Percentiles rank a stretch among this genome's conserved stretches.
Conservation (phyloP, 2,329 filamentous ascomycete genomes). For the Penicillium hesseltinei region DNA sequence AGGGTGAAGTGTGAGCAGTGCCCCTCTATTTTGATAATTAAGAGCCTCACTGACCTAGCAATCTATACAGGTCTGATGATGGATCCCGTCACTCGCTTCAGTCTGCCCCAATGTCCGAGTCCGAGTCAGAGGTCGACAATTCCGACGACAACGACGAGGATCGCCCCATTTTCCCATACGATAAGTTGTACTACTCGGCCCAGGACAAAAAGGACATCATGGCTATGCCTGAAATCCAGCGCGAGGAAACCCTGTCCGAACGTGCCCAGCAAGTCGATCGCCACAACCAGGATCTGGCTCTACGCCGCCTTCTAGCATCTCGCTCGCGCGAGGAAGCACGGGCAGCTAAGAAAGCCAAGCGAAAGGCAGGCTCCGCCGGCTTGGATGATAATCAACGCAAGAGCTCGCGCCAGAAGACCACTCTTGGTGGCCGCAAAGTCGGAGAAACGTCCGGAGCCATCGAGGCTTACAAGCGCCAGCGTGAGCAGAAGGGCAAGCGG, state of each 20-base stretch:
- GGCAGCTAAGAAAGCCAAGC: constrained; percentile 56
- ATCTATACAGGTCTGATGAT: constrained; percentile 60
- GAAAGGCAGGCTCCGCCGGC: constrained; percentile 76
- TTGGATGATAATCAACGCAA: constrained; percentile 75
- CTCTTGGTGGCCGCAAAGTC: constrained; percentile 62
- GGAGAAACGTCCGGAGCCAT: constrained; percentile 71
- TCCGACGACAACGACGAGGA: constrained; percentile 48
- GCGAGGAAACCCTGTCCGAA: constrained; percentile 85
- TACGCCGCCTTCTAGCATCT: constrained; percentile 73
- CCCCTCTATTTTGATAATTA: constrained; percentile 6
- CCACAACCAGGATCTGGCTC: constrained; percentile 75
- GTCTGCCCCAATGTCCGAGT: constrained; percentile 88
- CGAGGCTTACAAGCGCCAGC: constrained; percentile 64
- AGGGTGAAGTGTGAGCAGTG: constrained; percentile 74
- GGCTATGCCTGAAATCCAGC: constrained; percentile 82
- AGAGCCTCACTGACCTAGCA: not conserved
- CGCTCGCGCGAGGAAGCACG: constrained; percentile 61
- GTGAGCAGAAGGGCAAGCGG: constrained; percentile 57
- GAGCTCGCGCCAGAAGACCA: constrained; percentile 68
- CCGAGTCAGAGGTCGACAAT: constrained; percentile 71
- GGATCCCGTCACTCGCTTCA: constrained; percentile 70
- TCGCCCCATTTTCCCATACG: constrained; percentile 70
- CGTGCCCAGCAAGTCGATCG: constrained; percentile 79
- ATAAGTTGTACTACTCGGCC: constrained; percentile 76
- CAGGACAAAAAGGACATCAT: constrained; percentile 77